Evolutionary conservation across 2,329 filamentous ascomycete genomes (phyloP), one percentile per base, ranked within the genome.

Genomic region (Ophiostoma sp.): DNA sequence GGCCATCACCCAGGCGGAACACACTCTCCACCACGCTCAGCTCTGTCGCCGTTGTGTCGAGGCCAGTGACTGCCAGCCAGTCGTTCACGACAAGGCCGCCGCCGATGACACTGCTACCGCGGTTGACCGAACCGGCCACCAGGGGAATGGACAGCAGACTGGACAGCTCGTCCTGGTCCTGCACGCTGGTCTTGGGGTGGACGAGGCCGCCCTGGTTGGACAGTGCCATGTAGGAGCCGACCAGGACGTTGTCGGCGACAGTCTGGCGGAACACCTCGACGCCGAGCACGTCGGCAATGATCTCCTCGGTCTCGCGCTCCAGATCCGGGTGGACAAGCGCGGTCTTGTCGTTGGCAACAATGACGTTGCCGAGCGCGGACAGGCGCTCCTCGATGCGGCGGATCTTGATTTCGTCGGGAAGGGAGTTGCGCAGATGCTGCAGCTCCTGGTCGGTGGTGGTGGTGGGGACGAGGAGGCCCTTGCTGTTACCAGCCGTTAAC

Each of bases 371-470:
- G 35, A 99, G 88, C 4, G 95, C 95, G 23, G 93, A 97, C 73
- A 99, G 86, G 60, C 95, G 89, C 85, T 99, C 95, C 84, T 99
- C 95, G 83, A 99, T 97, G 75, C 95, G 89, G 83, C 97, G 94
- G 77, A 99, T 96, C 82, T 94, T 93, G 74, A 99, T 92, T 71
- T 84, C 83, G 79, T 98, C 94, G 54, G 95, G 95, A 75, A 99
- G 88, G 71, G 91, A 93, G 81, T 99, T 98, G 77, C 95, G 91
- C 76, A 99, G 86, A 81, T 99, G 95, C 82, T 97, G 94, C 74
- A 99, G 87, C 84, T 99, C 95, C 84, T 99, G 95, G 82, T 99
- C 95, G 76, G 94, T 96, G 73, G 95, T 98, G 72, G 90, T 93
- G 70, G 94, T 98, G 72, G 95, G 95, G 70, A 99, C 94, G 73